A percentile compares a stretch with the other conserved stretches of the same genome.
phyloP scores from a whole-genome alignment of 352 stramenopile species.

The Pythium biforme region DNA sequence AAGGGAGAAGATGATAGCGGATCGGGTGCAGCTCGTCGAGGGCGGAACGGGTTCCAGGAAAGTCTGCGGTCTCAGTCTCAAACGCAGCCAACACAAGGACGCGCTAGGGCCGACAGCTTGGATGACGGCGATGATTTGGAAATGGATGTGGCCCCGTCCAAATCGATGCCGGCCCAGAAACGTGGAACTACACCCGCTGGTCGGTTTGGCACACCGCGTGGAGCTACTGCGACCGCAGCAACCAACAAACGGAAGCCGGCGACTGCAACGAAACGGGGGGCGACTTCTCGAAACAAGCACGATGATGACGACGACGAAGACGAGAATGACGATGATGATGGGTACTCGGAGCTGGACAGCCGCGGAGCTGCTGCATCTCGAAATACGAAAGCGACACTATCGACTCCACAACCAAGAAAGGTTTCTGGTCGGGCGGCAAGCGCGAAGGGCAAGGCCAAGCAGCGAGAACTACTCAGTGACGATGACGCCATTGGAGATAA shows the following conservation, averaged over 20 bases:
- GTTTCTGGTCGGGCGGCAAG: constrained; percentile 28
- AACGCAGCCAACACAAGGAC: constrained; percentile 17
- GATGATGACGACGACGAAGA: constrained; percentile 11
- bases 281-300: neutral
- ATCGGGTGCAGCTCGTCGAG: neutral
- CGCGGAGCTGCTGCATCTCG: constrained; percentile 5
- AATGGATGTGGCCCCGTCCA: constrained; percentile 11
- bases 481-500: constrained; percentile 48
- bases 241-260: constrained; percentile 3
- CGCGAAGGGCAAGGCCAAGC: constrained; percentile 28
- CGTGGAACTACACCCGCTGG: neutral
- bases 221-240: neutral
- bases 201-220: constrained; percentile 29
- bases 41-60: constrained; percentile 15
- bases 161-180: neutral
- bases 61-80: constrained; percentile 17
- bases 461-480: constrained; percentile 38
- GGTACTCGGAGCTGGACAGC: neutral
- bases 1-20: constrained; percentile 1
- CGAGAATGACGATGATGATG: constrained; percentile 9
- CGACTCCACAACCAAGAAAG: constrained; percentile 17
- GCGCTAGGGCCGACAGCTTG: constrained; percentile 12
- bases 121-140: constrained; percentile 28
- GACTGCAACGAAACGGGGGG: constrained; percentile 6
- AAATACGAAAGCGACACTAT: constrained; percentile 16